Percentiles rank a stretch among this genome's conserved stretches.
phyloP scores from a whole-genome alignment of 192 early-diverging fungal genomes.

The Backusella westeae region DNA sequence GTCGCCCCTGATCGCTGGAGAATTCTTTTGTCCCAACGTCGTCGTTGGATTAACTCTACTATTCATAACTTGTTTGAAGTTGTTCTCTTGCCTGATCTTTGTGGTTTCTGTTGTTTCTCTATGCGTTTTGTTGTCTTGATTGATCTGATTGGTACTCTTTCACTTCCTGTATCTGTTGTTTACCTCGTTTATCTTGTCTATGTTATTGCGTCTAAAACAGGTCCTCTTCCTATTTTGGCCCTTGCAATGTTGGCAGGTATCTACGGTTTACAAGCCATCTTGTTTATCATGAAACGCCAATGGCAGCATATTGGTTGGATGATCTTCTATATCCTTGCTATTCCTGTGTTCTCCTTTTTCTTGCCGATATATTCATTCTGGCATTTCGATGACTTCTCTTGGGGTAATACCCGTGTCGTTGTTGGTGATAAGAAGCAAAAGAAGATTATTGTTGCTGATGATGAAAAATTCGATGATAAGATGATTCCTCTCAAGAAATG shows the following conservation, averaged over 20 bases:
- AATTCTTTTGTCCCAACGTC: slow-evolving; percentile 94
- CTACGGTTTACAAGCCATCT: slow-evolving; percentile 87
- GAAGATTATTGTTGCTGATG: slow-evolving; percentile 64
- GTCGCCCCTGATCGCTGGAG: slow-evolving; percentile 92
- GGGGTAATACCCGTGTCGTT: slow-evolving; percentile 94
- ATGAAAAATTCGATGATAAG: slow-evolving; percentile 83
- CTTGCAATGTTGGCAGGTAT: slow-evolving; percentile 82
- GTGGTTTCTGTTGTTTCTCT: slow-evolving; percentile 97
- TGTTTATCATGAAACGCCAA: slow-evolving; percentile 72
- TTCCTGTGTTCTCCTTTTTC: slow-evolving; percentile 90
- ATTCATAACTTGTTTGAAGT: slow-evolving; percentile 98
- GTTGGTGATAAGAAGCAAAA: slow-evolving; percentile 67
- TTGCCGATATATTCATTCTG: slow-evolving; percentile 96
- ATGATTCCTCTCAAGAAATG: slow-evolving; percentile 85
- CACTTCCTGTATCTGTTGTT: slow-evolving; percentile 87
- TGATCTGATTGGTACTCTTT: slow-evolving; percentile 89
- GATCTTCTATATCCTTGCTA: slow-evolving; percentile 85
- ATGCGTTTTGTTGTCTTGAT: slow-evolving; percentile 96
- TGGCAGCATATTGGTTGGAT: slow-evolving; percentile 81
- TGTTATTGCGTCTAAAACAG: slow-evolving; percentile 51
- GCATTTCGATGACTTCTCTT: slow-evolving; percentile 99
- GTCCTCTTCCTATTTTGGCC: slow-evolving; percentile 75
- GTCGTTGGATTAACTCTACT: slow-evolving; percentile 98
- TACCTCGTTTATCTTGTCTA: slow-evolving; percentile 88
- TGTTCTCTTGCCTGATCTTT: slow-evolving; percentile 88